Base-by-base conservation (phyloP, 345 rosid genomes). In the Sapria himalayana region DNA sequence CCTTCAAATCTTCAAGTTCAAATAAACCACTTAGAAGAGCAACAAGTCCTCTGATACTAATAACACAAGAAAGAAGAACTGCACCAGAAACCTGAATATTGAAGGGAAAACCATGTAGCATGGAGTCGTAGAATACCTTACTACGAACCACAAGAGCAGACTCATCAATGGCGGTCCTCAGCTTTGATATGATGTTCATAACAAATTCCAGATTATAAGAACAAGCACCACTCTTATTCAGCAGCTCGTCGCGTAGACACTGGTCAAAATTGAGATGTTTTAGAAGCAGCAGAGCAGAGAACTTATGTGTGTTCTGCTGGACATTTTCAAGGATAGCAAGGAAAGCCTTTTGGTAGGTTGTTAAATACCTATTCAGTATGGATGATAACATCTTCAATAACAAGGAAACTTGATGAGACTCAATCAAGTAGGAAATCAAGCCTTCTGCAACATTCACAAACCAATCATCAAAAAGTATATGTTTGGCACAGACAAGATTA, bases 91-190 rank as follows among this genome's bases (percentile, higher is more conserved):
- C 47, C 44, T 50, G 71, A 56, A 64, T 67, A 61, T 68, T 61
- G 58, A 60, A 60, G 13, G 98, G 95, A 57, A 72, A 72, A 51
- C 98, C 98, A 72, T 82, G 93, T 62, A 78, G 48, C 67, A 74
- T 67, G 47, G 69, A 72, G 55, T 74, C 91, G 81, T 78, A 74
- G 32, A 74, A 68, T 56, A 73, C 70, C 73, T 71, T 79, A 51
- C 63, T 56, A 23, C 55, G 58, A 44, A 66, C 55, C 37, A 80
- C 74, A 1, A 71, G 57, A 54, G 84, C 66, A 58, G 72, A 60
- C 60, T 66, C 72, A 52, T 73, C 76, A 23, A 71, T 70, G 51
- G 52, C 22, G 36, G 63, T 50, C 53, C 76, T 84, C 57, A 71
- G 52, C 54, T 63, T 79, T 19, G 52, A 21, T 45, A 79, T 45